Evolutionary conservation across 345 rosid genomes (phyloP).

Genomic region (Acer saccharum): DNA sequence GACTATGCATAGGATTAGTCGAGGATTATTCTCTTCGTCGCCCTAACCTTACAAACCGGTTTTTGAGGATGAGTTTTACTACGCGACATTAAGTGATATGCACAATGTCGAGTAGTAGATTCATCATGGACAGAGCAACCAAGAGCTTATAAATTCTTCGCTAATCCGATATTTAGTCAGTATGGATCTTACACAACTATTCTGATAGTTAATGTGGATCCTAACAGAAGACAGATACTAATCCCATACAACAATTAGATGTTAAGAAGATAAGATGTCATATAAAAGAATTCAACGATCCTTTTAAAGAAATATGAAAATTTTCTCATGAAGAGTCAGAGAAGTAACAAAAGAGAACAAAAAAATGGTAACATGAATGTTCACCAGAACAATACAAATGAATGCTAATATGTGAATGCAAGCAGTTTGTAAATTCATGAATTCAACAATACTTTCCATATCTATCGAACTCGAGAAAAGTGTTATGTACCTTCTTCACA

Average conservation of each 20-base stretch:
- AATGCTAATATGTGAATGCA: not conserved
- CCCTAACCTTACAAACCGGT: too few species aligned
- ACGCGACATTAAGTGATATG: too few species aligned
- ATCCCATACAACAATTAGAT: conserved; percentile 1
- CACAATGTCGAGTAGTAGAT: not conserved
- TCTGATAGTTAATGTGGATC: not conserved
- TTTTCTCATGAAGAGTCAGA: not conserved
- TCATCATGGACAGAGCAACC: not conserved
- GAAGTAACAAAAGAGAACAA: not conserved
- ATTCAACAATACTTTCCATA: not conserved
- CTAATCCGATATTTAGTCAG: not conserved
- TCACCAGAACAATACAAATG: not conserved
- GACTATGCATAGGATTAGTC: too few species aligned
- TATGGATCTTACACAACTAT: not conserved
- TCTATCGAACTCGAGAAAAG: not conserved
- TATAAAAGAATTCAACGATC: too few species aligned
- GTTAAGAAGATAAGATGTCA: conserved; percentile 17
- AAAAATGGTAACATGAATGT: not conserved
- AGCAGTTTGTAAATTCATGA: not conserved
- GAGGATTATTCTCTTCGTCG: too few species aligned
- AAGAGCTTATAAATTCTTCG: not conserved
- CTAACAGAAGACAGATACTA: too few species aligned
- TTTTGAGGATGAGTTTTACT: too few species aligned
- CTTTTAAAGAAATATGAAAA: not conserved
- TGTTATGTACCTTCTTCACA: not conserved